phyloP scores from a whole-genome alignment of 2,329 filamentous ascomycete species.

The Piedraia hortae region DNA sequence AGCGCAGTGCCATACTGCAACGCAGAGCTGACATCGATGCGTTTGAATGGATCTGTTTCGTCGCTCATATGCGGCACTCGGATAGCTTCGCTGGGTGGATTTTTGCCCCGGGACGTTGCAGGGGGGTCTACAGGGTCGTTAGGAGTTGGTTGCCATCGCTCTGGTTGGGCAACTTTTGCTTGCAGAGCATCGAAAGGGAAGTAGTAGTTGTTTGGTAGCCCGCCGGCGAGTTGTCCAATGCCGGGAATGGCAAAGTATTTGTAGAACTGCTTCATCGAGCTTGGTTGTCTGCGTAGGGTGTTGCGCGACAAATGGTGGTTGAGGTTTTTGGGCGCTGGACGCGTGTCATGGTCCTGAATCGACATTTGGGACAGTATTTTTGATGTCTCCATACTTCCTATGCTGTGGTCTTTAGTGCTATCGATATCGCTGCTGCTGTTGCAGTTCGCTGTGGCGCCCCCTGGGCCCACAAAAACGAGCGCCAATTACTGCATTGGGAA shows the following conservation, averaged over 20 bases:
- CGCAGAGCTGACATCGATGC: slow-evolving; percentile 56
- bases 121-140: slow-evolving; percentile 29
- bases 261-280: slow-evolving; percentile 55
- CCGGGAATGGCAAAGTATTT: slow-evolving; percentile 46
- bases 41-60: slow-evolving; percentile 30
- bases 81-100: slow-evolving; percentile 19
- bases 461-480: too few species aligned
- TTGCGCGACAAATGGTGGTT: slow-evolving; percentile 51
- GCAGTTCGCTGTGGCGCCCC: too few species aligned
- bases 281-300: slow-evolving; percentile 35
- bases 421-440: too few species aligned
- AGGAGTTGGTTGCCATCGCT: slow-evolving; percentile 44
- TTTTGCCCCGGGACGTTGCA: slow-evolving; percentile 5
- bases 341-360: too few species aligned
- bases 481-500: too few species aligned
- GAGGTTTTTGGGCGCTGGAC: slow-evolving; percentile 37
- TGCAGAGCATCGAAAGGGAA: slow-evolving; percentile 85
- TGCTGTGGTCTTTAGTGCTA: too few species aligned
- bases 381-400: too few species aligned
- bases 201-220: slow-evolving; percentile 49
- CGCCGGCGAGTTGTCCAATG: slow-evolving; percentile 33
- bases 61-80: slow-evolving; percentile 41
- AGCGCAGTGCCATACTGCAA: slow-evolving; percentile 67
- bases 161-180: slow-evolving; percentile 45
- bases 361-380: too few species aligned